A percentile compares a stretch with the other conserved stretches of the same genome.
Conservation (phyloP, 345 rosid genomes). For the Brassica juncea region DNA sequence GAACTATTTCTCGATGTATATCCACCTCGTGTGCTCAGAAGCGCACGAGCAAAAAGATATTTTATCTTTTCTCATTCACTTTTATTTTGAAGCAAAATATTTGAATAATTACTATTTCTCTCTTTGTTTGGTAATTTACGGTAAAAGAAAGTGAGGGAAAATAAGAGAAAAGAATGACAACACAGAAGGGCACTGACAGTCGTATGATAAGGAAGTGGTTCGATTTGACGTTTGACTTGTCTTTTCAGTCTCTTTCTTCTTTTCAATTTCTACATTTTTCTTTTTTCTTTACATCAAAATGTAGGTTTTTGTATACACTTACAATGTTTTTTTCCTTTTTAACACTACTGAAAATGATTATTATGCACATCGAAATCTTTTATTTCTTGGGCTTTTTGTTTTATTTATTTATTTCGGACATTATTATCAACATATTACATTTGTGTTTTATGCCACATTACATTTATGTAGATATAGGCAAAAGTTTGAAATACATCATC, state of each 20-base stretch:
- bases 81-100: background rate
- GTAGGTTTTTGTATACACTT: background rate
- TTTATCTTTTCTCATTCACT: background rate
- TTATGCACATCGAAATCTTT: background rate
- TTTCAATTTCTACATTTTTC: conserved; percentile 4
- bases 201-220: conserved; percentile 87
- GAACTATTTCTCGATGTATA: conserved; percentile 17
- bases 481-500: conserved; percentile 10
- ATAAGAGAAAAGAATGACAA: conserved; percentile 65
- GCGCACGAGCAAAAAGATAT: conserved; percentile 30
- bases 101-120: background rate
- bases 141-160: conserved; percentile 8
- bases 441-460: background rate
- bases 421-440: background rate
- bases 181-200: conserved; percentile 85
- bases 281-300: conserved; percentile 8
- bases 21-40: conserved; percentile 29
- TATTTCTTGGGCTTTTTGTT: background rate
- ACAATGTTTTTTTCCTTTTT: background rate
- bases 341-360: background rate
- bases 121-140: conserved; percentile 20
- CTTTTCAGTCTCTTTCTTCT: conserved; percentile 57
- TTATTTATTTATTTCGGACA: background rate
- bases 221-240: conserved; percentile 99
- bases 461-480: background rate